Conservation (phyloP, 2,329 filamentous ascomycete species). For the Fusarium pseudoanthophilum region DNA sequence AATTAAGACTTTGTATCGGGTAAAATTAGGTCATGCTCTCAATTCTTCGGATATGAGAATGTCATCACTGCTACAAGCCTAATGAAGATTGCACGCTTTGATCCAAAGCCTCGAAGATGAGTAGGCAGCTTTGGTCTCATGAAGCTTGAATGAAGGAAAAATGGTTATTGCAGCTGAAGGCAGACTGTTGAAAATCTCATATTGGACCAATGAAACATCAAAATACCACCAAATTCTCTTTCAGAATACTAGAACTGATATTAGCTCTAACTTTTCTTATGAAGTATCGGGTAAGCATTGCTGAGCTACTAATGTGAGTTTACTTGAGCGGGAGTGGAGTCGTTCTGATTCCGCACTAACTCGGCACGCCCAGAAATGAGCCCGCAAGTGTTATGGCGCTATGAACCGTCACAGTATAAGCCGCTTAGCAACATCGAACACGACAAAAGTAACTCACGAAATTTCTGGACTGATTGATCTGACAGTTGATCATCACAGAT, state of each 20-base stretch:
- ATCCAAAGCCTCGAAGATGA: background rate
- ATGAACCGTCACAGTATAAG: background rate
- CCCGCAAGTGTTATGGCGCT: background rate
- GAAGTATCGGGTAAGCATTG: background rate
- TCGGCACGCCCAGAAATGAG: rapidly evolving
- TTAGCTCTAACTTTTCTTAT: background rate
- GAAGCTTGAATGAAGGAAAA: background rate
- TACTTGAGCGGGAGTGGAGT: background rate
- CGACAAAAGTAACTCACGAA: background rate
- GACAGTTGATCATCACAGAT: no score
- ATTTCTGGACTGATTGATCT: background rate
- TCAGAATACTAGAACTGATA: background rate
- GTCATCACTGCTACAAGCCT: background rate
- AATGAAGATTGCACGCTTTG: rapidly evolving
- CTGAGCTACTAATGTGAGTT: background rate
- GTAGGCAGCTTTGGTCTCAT: rapidly evolving
- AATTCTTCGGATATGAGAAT: background rate
- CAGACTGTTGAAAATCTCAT: no score
- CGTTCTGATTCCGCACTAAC: background rate
- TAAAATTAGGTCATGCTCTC: background rate
- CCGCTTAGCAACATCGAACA: background rate
- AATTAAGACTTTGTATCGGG: background rate
- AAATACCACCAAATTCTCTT: no score
- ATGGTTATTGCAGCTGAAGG: rapidly evolving
- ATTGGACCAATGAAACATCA: no score